A percentile compares a stretch with the other conserved stretches of the same genome.
Evolutionary conservation across 1,139 yeast species (phyloP).

Genomic region (Hansenula lynferdii): DNA sequence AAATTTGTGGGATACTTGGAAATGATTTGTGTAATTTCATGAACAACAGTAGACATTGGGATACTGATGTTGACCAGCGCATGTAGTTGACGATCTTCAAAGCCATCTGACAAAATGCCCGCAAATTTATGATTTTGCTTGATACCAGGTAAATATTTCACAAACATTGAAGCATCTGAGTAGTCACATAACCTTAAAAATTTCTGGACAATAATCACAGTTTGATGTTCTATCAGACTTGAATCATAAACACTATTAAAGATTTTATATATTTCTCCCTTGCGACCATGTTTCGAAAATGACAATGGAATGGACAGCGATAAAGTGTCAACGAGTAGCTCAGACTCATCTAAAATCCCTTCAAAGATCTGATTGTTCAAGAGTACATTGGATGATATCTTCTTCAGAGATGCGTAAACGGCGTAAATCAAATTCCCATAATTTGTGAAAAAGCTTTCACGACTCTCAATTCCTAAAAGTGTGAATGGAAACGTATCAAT

Average conservation of each 20-base stretch:
- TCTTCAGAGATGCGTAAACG: slow-evolving; percentile 16
- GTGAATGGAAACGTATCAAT: slow-evolving; percentile 20
- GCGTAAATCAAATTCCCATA: slow-evolving; percentile 19
- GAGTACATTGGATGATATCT: slow-evolving; percentile 6
- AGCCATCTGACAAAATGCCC: slow-evolving; percentile 4
- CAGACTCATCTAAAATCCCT: slow-evolving; percentile 7
- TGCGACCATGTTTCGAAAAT: slow-evolving; percentile 37
- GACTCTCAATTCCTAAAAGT: slow-evolving; percentile 20
- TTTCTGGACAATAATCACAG: slow-evolving; percentile 28
- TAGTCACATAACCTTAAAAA: slow-evolving; percentile 38
- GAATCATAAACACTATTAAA: slow-evolving; percentile 12
- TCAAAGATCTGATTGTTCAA: slow-evolving; percentile 1
- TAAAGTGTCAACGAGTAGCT: slow-evolving; percentile 31
- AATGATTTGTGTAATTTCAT: slow-evolving; percentile 20
- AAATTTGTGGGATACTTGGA: slow-evolving; percentile 18
- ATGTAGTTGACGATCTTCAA: slow-evolving; percentile 12
- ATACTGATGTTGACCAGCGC: slow-evolving; percentile 20
- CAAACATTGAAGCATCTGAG: slow-evolving; percentile 25
- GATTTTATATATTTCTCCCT: slow-evolving; percentile 32
- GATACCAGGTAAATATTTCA: slow-evolving; percentile 16
- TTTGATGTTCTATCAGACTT: slow-evolving; percentile 23
- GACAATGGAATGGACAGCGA: slow-evolving; percentile 39
- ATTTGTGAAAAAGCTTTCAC: slow-evolving; percentile 12
- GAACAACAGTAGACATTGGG: slow-evolving; percentile 27
- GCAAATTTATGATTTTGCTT: not conserved